Percentiles rank a stretch among this genome's conserved stretches.
These are phyloP conservation scores for Myxozyma neotropica DNA, from an alignment of 805 yeast species.

Conservation along the genomic window DNA sequence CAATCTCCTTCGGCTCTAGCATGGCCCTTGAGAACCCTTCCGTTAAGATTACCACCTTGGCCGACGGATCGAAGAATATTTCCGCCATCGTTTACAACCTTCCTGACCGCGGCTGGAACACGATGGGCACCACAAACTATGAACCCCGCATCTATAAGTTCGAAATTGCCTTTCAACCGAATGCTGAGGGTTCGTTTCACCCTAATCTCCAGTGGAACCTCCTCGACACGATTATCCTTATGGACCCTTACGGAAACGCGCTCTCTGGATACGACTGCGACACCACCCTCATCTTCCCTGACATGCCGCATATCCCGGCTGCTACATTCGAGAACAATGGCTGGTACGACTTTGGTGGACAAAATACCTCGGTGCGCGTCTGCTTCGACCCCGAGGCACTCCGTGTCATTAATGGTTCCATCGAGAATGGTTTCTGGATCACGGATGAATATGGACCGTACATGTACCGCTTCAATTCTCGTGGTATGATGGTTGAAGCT, in stretches of 20 bases:
- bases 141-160: constrained; percentile 27
- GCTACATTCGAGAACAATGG: constrained; percentile 22
- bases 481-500: constrained; percentile 27
- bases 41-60: constrained; percentile 13
- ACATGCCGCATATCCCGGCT: constrained; percentile 24
- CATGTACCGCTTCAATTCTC: constrained; percentile 22
- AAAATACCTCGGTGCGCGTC: constrained; percentile 13
- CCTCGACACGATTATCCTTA: constrained; percentile 25
- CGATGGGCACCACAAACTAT: constrained; percentile 29
- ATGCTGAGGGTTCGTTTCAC: constrained; percentile 2
- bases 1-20: constrained; percentile 27
- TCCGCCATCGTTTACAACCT: constrained; percentile 22
- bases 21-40: constrained; percentile 28
- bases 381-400: constrained; percentile 28
- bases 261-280: constrained; percentile 30
- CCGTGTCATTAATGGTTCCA: constrained; percentile 20
- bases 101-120: constrained; percentile 35
- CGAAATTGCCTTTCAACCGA: constrained; percentile 19
- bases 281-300: constrained; percentile 21
- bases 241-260: constrained; percentile 30
- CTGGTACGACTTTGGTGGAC: constrained; percentile 24
- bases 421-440: constrained; percentile 31
- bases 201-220: constrained; percentile 27
- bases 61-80: constrained; percentile 16
- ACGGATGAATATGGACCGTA: constrained; percentile 32